phyloP scores from a whole-genome alignment of 1,284 basidiomycete genomes.

The Mycosarcoma maydis region DNA sequence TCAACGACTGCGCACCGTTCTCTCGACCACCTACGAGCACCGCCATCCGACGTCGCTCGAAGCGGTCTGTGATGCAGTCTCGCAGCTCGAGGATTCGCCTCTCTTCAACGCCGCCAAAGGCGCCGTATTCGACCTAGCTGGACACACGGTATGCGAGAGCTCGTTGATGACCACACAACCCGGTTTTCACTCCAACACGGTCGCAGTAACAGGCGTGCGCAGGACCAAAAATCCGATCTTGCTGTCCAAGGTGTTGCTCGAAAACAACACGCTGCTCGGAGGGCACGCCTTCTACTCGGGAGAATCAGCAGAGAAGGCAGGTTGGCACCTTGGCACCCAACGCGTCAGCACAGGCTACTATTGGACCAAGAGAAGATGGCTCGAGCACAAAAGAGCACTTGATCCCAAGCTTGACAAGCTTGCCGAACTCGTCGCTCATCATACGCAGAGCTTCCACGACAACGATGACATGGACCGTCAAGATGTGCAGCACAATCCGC shows the following conservation, averaged over 20 bases:
- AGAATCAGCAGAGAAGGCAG: slow-evolving; percentile 73
- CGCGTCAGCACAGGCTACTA: slow-evolving; percentile 29
- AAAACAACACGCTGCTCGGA: slow-evolving; percentile 71
- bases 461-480: background rate
- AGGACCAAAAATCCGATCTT: slow-evolving; percentile 78
- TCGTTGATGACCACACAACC: slow-evolving; percentile 68
- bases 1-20: slow-evolving; percentile 71
- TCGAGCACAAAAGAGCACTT: slow-evolving; percentile 36
- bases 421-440: background rate
- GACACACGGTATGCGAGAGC: slow-evolving; percentile 79
- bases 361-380: slow-evolving; percentile 37
- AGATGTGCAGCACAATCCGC: background rate
- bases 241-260: slow-evolving; percentile 76
- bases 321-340: slow-evolving; percentile 51
- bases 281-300: slow-evolving; percentile 80
- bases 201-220: slow-evolving; percentile 75
- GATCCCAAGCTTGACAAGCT: slow-evolving; percentile 3
- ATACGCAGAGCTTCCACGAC: background rate
- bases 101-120: slow-evolving; percentile 79
- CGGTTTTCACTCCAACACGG: slow-evolving; percentile 57
- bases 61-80: slow-evolving; percentile 79
- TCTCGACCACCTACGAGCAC: slow-evolving; percentile 74
- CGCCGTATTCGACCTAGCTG: slow-evolving; percentile 42
- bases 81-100: slow-evolving; percentile 78
- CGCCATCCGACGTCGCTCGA: slow-evolving; percentile 81